Base-by-base conservation (phyloP, 2,329 filamentous ascomycete genomes). In the Aschersonia sp. region DNA sequence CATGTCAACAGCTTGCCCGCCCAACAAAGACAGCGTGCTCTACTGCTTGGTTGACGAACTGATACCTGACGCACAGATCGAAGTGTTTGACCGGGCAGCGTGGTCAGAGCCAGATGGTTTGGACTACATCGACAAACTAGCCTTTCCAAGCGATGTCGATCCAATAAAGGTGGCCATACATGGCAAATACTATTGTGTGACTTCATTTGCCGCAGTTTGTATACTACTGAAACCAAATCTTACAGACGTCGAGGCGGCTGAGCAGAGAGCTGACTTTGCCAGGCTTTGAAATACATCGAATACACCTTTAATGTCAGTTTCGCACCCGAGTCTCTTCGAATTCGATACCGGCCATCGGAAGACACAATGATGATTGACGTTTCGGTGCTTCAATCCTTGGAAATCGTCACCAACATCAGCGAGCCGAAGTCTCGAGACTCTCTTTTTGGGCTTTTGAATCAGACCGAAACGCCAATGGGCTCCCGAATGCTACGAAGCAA, bases 341-440 rank as follows among this genome's bases (percentile, higher is more conserved):
- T 97, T 58, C 83, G 80, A 52, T 95, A 94, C 55, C 83, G 90
- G 56, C 84, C 88, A 1, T 88, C 87, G 0, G 86, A 94, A 59
- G 85, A 90, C 30, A 86, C 87, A 1, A 95, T 97, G 89, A 87
- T 94, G 77, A 94, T 97, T 55, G 90, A 95, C 57, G 73, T 92
- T 2, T 83, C 87, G 1, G 94, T 89, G 0, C 87, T 95, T 31
- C 76, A 82, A 39, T 87, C 87, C 0, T 70, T 98, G 4, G 92
- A 98, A 61, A 73, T 98, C 5, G 84, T 97, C 30, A 87, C 95
- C 56, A 98, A 95, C 54, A 59, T 89, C 0, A 81, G 85, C 10
- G 81, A 83, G 54, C 58, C 79, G 1, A 88, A 84, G 54, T 94
- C 88, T 0, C 86, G 81, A 52, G 79, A 90, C 40, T 90, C 83